phyloP scores from a whole-genome alignment of 2,329 filamentous ascomycete species.

The Fusarium humuli region DNA sequence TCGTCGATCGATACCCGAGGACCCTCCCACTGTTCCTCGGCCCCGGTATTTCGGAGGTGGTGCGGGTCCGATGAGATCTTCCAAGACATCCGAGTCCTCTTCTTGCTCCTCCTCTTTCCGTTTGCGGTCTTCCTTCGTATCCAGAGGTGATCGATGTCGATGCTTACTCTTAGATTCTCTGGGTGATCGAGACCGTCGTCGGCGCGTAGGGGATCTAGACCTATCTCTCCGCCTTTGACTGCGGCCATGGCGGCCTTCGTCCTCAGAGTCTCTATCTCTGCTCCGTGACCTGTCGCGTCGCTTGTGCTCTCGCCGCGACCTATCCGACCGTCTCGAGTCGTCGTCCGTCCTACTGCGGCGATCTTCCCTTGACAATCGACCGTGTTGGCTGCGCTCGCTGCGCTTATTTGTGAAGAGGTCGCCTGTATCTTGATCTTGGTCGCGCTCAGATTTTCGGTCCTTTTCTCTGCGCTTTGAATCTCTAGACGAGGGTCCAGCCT shows the following conservation, averaged over 20 bases:
- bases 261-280: conserved; percentile 24
- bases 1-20: conserved; percentile 80
- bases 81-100: conserved; percentile 74
- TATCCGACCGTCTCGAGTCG: conserved; percentile 18
- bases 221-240: conserved; percentile 39
- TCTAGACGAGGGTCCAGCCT: conserved; percentile 32
- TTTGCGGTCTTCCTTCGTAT: conserved; percentile 30
- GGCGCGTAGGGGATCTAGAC: conserved; percentile 46
- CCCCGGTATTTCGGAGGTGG: conserved; percentile 70
- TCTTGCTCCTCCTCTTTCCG: conserved; percentile 24
- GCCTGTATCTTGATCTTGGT: conserved; percentile 11
- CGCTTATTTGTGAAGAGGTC: conserved; percentile 41
- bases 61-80: conserved; percentile 81
- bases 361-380: conserved; percentile 44
- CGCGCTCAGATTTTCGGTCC: conserved; percentile 9
- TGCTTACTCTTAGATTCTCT: conserved; percentile 47
- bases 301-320: conserved; percentile 31
- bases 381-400: conserved; percentile 38
- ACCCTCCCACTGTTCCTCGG: conserved; percentile 71
- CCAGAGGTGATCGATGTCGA: conserved; percentile 49
- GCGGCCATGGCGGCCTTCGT: conserved; percentile 27
- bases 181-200: conserved; percentile 50
- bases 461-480: conserved; percentile 27
- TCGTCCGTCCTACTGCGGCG: conserved; percentile 31
- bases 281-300: conserved; percentile 36